phyloP scores from a whole-genome alignment of 306 rosid genomes.

The Styphnolobium japonicum region DNA sequence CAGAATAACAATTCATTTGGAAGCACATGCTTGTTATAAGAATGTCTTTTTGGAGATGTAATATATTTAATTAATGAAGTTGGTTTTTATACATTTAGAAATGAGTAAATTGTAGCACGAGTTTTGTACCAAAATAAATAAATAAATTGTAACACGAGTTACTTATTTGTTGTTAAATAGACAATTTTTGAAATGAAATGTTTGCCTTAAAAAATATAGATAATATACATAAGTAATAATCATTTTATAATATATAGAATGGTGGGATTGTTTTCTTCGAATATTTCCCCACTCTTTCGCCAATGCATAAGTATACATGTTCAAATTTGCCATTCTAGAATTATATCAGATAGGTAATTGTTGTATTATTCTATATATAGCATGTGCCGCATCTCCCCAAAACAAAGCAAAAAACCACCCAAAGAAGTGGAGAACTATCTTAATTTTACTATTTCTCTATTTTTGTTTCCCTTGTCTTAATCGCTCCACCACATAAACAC shows the following conservation, averaged over 20 bases:
- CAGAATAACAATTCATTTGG: constrained; percentile 88
- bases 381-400: too few species aligned
- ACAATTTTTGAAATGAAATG: constrained; percentile 36
- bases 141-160: too few species aligned
- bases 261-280: constrained; percentile 22
- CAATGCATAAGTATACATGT: constrained; percentile 5
- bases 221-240: constrained; percentile 35
- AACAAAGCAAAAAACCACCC: too few species aligned
- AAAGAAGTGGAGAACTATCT: too few species aligned
- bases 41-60: constrained; percentile 15
- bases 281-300: background rate
- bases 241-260: constrained; percentile 35
- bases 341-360: too few species aligned
- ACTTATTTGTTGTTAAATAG: constrained; percentile 38
- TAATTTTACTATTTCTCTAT: too few species aligned
- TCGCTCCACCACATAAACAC: too few species aligned
- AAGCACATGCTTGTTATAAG: constrained; percentile 78
- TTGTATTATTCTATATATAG: too few species aligned
- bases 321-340: too few species aligned
- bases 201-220: constrained; percentile 45
- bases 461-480: too few species aligned
- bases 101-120: constrained; percentile 42
- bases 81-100: constrained; percentile 51
- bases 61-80: constrained; percentile 36
- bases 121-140: too few species aligned